These are phyloP conservation scores for Teratosphaeria viscida DNA, from an alignment of 2,329 filamentous ascomycete genomes.

Conservation along the genomic window DNA sequence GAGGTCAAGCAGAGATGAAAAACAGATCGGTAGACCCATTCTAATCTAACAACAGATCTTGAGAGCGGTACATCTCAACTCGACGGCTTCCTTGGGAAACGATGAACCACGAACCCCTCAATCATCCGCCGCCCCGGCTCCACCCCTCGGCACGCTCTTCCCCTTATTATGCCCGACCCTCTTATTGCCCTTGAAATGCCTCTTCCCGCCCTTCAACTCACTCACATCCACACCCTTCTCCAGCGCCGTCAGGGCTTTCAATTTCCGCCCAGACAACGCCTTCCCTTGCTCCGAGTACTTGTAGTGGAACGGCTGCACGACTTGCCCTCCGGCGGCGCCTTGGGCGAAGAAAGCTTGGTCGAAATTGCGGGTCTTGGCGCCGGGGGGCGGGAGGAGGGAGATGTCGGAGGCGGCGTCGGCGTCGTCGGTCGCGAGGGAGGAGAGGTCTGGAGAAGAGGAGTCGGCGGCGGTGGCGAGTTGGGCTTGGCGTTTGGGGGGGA, in stretches of 20 bases:
- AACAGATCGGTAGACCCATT: too few species aligned
- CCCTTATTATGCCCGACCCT: constrained; percentile 30
- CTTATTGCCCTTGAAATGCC: constrained; percentile 80
- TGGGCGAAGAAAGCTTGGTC: constrained; percentile 85
- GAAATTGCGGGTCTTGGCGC: constrained; percentile 63
- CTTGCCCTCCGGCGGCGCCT: constrained; percentile 49
- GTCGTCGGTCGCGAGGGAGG: constrained; percentile 24
- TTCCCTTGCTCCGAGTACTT: constrained; percentile 85
- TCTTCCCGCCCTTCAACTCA: constrained; percentile 69
- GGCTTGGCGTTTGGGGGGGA: constrained; percentile 70
- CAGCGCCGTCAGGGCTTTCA: constrained; percentile 66
- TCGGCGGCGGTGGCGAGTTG: constrained; percentile 41
- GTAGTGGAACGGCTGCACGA: constrained; percentile 76
- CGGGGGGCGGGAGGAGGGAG: constrained; percentile 37
- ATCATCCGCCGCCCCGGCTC: neutral
- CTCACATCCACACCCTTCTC: constrained; percentile 77
- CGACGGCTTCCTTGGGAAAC: too few species aligned
- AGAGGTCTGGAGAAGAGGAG: constrained; percentile 29
- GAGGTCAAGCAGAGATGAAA: too few species aligned
- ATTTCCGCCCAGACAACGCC: constrained; percentile 71
- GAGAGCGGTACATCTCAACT: too few species aligned
- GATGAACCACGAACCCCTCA: neutral
- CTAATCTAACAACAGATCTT: too few species aligned
- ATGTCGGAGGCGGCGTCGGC: constrained; percentile 40
- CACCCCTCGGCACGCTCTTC: constrained; percentile 1